phyloP scores from a whole-genome alignment of 257 asterid species.

The Scutellaria minor region DNA sequence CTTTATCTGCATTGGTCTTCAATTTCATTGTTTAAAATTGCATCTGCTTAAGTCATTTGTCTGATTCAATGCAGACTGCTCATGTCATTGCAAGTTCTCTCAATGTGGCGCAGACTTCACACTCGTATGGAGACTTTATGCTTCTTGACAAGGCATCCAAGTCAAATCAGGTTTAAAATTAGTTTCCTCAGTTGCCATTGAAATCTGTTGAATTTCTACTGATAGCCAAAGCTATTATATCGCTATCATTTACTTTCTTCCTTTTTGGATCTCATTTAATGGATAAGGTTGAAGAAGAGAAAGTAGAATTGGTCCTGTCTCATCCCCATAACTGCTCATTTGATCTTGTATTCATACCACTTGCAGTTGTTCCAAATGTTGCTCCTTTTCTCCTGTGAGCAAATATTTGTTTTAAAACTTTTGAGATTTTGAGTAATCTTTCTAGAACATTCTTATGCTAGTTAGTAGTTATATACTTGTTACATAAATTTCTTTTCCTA shows the following conservation, averaged over 20 bases:
- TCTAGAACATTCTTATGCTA: neutral
- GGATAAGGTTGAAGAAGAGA: constrained; percentile 25
- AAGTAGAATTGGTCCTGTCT: constrained; percentile 5
- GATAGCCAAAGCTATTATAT: constrained; percentile 7
- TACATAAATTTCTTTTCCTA: neutral
- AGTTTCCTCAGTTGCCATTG: constrained; percentile 25
- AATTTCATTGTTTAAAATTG: neutral
- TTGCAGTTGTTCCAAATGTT: constrained; percentile 6
- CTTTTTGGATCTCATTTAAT: constrained; percentile 20
- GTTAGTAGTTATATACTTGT: neutral
- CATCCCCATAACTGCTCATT: constrained; percentile 17
- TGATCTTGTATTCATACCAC: constrained; percentile 12
- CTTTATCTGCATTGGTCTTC: neutral
- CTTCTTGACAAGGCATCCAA: constrained; percentile 81
- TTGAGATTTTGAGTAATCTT: neutral
- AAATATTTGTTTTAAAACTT: constrained; percentile 10
- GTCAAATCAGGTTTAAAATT: constrained; percentile 63
- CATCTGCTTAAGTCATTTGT: constrained; percentile 25
- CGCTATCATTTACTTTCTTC: neutral
- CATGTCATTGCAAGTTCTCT: constrained; percentile 77
- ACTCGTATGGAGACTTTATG: constrained; percentile 82
- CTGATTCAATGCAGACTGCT: constrained; percentile 68
- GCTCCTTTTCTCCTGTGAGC: neutral
- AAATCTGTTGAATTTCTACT: constrained; percentile 4
- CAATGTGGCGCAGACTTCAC: constrained; percentile 82